Evolutionary conservation across 208 protist species (phyloP).

Genomic region (Trypanosoma scelopori): DNA sequence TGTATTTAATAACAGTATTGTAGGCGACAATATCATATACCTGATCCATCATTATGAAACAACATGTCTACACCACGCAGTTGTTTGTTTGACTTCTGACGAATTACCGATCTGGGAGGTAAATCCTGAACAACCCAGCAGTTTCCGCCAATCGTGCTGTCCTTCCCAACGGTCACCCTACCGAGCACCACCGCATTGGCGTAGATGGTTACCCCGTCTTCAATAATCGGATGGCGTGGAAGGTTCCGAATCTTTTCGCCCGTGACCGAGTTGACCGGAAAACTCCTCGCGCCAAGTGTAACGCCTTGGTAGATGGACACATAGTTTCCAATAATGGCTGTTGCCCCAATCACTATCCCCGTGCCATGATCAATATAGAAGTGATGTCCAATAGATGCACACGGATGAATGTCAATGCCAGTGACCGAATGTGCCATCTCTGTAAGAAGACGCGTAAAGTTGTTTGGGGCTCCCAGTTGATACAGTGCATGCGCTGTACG

Average conservation of each 20-base stretch:
- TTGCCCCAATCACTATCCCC: constrained; percentile 88
- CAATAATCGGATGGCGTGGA: constrained; percentile 86
- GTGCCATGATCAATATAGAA: constrained; percentile 92
- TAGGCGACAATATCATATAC: constrained; percentile 30
- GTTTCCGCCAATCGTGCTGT: constrained; percentile 75
- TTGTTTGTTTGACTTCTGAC: constrained; percentile 44
- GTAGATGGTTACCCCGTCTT: constrained; percentile 79
- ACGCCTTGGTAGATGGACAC: constrained; percentile 85
- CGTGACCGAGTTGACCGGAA: constrained; percentile 50
- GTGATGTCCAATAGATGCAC: constrained; percentile 73
- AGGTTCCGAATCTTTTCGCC: constrained; percentile 51
- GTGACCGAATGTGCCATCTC: constrained; percentile 65
- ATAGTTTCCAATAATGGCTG: constrained; percentile 78
- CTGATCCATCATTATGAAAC: constrained; percentile 60
- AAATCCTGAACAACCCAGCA: constrained; percentile 60
- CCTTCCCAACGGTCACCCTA: constrained; percentile 70
- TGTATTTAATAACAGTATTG: no score
- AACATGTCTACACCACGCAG: constrained; percentile 39
- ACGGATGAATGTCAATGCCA: constrained; percentile 89
- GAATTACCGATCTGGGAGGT: constrained; percentile 49
- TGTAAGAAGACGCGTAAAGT: constrained; percentile 74
- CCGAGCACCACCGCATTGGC: constrained; percentile 84
- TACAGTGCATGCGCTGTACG: constrained; percentile 68
- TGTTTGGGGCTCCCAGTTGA: constrained; percentile 62
- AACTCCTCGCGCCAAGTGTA: constrained; percentile 79